Percentiles rank a stretch among this genome's conserved stretches.
Conservation (phyloP, 2,329 filamentous ascomycete genomes). For the Xylariaceae sp. region DNA sequence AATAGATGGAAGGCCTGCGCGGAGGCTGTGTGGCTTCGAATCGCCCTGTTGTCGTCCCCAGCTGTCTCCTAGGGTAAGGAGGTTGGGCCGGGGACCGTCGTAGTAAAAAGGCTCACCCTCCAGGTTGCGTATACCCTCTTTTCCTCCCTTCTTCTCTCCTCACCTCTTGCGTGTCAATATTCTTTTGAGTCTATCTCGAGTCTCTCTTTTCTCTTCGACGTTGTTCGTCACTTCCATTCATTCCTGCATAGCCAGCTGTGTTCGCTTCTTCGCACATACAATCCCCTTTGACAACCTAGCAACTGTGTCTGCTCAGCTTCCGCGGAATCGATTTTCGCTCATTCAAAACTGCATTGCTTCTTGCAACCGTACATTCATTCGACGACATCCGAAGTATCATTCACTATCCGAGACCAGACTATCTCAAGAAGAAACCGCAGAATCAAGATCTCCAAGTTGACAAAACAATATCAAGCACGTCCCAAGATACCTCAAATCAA, state of each 20-base stretch:
- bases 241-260: constrained; percentile 38
- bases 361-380: constrained; percentile 42
- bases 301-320: constrained; percentile 40
- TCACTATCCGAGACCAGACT: constrained; percentile 37
- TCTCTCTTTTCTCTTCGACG: constrained; percentile 42
- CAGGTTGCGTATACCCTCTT: constrained; percentile 28
- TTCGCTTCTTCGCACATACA: constrained; percentile 36
- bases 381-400: constrained; percentile 39
- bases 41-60: too few species aligned
- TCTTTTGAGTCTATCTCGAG: constrained; percentile 42
- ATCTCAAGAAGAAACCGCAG: constrained; percentile 26
- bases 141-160: constrained; percentile 32
- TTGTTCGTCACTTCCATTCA: constrained; percentile 40
- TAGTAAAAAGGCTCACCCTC: constrained; percentile 32
- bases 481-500: too few species aligned
- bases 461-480: constrained; percentile 13
- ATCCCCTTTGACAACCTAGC: constrained; percentile 28
- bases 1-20: constrained; percentile 24
- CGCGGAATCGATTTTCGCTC: constrained; percentile 47
- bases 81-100: constrained; percentile 7
- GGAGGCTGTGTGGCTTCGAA: constrained; percentile 22
- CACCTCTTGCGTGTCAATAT: constrained; percentile 38
- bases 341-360: constrained; percentile 35
- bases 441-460: constrained; percentile 24
- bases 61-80: constrained; percentile 12